phyloP scores from a whole-genome alignment of 1,284 basidiomycete species.

The Salmacisia buchloeana region DNA sequence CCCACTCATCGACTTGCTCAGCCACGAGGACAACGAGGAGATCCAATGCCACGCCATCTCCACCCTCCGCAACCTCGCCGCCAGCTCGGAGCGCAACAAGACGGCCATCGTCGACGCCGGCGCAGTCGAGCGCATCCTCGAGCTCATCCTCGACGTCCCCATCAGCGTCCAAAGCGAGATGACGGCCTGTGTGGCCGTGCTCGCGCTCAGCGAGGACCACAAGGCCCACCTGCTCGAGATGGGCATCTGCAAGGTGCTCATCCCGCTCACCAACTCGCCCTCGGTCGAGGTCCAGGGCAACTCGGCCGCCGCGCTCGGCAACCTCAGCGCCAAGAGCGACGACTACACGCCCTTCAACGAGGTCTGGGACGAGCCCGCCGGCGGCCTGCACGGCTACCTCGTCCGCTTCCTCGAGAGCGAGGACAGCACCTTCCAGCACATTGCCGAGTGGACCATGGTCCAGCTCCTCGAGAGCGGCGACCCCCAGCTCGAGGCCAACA shows the following conservation, averaged over 20 bases:
- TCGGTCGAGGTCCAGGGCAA: conserved; percentile 99
- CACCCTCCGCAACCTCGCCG: conserved; percentile 91
- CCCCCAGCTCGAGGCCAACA: conserved; percentile 52
- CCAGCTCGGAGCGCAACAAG: conserved; percentile 97
- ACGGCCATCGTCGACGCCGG: conserved; percentile 96
- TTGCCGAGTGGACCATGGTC: conserved; percentile 89
- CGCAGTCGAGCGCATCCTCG: conserved; percentile 96
- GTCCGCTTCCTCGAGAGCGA: conserved; percentile 87
- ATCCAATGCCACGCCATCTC: conserved; percentile 99
- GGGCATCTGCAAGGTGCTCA: conserved; percentile 96
- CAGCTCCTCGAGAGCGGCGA: conserved; percentile 90
- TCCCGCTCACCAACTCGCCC: conserved; percentile 89
- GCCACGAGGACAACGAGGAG: conserved; percentile 98
- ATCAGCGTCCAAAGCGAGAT: conserved; percentile 98
- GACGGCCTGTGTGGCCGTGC: conserved; percentile 87
- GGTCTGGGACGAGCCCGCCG: conserved; percentile 96
- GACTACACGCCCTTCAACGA: conserved; percentile 97
- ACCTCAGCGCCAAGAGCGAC: conserved; percentile 85
- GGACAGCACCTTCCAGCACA: conserved; percentile 99
- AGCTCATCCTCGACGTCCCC: conserved; percentile 88
- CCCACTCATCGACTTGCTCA: conserved; percentile 89
- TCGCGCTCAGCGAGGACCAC: conserved; percentile 47
- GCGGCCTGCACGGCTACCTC: conserved; percentile 91
- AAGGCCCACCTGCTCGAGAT: conserved; percentile 70
- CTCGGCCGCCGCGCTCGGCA: conserved; percentile 93